Conservation (phyloP, 495 filamentous ascomycete species). For the Penicillium tannophilum region DNA sequence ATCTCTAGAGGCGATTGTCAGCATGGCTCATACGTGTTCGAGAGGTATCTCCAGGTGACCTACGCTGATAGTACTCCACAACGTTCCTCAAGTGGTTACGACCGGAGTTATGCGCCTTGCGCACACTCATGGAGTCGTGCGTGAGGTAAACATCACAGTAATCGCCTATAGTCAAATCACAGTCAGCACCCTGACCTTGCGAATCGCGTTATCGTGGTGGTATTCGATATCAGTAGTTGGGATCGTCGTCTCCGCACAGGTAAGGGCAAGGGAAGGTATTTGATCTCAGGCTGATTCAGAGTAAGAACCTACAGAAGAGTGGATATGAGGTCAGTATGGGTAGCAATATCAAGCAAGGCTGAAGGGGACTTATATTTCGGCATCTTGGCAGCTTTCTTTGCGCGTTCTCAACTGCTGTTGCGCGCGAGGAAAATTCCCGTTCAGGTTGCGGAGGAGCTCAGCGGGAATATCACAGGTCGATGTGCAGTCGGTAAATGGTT, state of each 20-base stretch:
- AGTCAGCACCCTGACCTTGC: conserved; percentile 14
- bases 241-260: conserved; percentile 12
- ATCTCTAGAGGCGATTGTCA: conserved; percentile 64
- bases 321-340: conserved; percentile 50
- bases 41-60: conserved; percentile 22
- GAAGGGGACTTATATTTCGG: conserved; percentile 72
- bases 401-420: conserved; percentile 22
- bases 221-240: conserved; percentile 4
- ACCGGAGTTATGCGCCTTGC: conserved; percentile 96
- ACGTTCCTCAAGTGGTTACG: conserved; percentile 97
- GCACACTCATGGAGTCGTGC: conserved; percentile 99
- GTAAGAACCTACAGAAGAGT: conserved; percentile 69
- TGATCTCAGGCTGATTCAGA: not conserved
- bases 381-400: conserved; percentile 54
- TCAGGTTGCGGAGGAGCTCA: not conserved
- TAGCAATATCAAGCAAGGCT: not conserved
- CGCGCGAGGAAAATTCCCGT: conserved; percentile 30
- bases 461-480: not conserved
- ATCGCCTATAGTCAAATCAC: conserved; percentile 65
- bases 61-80: conserved; percentile 97
- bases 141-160: conserved; percentile 99
- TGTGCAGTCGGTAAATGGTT: not conserved
- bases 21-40: not conserved
- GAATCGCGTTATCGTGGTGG: conserved; percentile 10
- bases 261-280: not conserved